Evolutionary conservation across 148 eudicot species (phyloP).

Genomic region (Nepenthes mirabilis): DNA sequence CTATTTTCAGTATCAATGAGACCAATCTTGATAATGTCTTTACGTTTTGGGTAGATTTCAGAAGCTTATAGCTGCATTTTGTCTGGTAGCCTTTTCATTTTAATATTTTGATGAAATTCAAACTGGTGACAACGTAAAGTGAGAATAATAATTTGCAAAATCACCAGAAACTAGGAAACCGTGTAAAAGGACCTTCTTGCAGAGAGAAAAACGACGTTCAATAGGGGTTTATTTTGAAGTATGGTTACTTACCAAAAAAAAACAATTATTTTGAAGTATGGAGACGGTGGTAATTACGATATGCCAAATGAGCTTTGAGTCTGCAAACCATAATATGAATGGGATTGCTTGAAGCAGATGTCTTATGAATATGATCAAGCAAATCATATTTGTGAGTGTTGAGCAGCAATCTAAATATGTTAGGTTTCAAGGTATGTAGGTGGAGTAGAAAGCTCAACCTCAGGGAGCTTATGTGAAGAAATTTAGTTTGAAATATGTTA

Average conservation of each 20-base stretch:
- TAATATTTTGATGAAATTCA: neutral
- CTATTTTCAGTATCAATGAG: too few species aligned
- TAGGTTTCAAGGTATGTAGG: slow-evolving; percentile 22
- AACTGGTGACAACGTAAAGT: neutral
- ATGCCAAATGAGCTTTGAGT: too few species aligned
- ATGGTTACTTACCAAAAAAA: too few species aligned
- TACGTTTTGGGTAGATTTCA: slow-evolving; percentile 45
- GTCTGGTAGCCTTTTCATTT: slow-evolving; percentile 24
- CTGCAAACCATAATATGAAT: too few species aligned
- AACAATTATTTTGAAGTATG: too few species aligned
- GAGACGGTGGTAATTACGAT: too few species aligned
- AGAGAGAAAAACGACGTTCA: too few species aligned
- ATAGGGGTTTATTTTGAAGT: too few species aligned
- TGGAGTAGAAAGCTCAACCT: slow-evolving; percentile 20
- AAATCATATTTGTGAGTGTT: neutral
- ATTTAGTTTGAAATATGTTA: neutral
- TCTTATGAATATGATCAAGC: neutral
- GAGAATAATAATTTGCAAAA: slow-evolving; percentile 1
- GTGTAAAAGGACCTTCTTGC: too few species aligned
- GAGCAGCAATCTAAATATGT: neutral
- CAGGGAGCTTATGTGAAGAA: slow-evolving; percentile 21
- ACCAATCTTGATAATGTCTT: neutral
- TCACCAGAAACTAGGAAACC: too few species aligned
- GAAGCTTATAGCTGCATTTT: slow-evolving; percentile 61
- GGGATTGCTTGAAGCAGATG: neutral